Percentiles rank a stretch among this genome's conserved stretches.
These are phyloP conservation scores for Colletotrichum chrysophilum DNA, from an alignment of 2,329 filamentous ascomycete genomes.

Conservation along the genomic window DNA sequence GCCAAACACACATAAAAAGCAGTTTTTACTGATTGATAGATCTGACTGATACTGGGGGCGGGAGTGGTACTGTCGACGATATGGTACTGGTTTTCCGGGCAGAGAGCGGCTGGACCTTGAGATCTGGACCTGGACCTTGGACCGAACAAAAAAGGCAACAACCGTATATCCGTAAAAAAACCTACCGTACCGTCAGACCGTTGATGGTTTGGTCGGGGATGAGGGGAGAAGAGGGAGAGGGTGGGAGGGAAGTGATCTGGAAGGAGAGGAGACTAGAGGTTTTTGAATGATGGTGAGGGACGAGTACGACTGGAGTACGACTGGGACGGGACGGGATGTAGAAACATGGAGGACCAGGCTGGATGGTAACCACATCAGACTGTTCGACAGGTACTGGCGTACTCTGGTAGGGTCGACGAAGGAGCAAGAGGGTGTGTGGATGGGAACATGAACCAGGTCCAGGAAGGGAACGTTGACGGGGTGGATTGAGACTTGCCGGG, in stretches of 20 bases:
- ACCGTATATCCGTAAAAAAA: conserved; percentile 4
- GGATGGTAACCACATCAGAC: neutral
- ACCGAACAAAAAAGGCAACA: conserved; percentile 4
- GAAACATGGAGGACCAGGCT: conserved; percentile 3
- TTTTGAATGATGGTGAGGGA: conserved; percentile 42
- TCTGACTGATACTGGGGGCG: neutral
- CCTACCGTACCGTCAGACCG: conserved; percentile 22
- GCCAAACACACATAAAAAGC: neutral
- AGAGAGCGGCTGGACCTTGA: conserved; percentile 13
- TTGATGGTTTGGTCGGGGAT: conserved; percentile 26
- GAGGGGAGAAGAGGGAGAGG: conserved; percentile 33
- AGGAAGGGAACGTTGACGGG: conserved; percentile 16
- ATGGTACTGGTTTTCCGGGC: neutral
- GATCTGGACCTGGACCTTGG: conserved; percentile 4
- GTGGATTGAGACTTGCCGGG: conserved; percentile 18
- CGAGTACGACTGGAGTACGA: conserved; percentile 15
- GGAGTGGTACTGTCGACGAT: neutral
- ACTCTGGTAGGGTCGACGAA: neutral
- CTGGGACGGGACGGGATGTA: neutral
- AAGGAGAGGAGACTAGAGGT: conserved; percentile 32
- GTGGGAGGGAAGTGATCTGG: conserved; percentile 14
- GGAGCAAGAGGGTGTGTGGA: conserved; percentile 9
- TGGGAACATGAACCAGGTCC: conserved; percentile 16
- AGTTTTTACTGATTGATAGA: neutral
- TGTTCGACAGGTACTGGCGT: neutral